phyloP scores from a whole-genome alignment of 805 yeast species.

The Kregervanrija fluxuum region DNA sequence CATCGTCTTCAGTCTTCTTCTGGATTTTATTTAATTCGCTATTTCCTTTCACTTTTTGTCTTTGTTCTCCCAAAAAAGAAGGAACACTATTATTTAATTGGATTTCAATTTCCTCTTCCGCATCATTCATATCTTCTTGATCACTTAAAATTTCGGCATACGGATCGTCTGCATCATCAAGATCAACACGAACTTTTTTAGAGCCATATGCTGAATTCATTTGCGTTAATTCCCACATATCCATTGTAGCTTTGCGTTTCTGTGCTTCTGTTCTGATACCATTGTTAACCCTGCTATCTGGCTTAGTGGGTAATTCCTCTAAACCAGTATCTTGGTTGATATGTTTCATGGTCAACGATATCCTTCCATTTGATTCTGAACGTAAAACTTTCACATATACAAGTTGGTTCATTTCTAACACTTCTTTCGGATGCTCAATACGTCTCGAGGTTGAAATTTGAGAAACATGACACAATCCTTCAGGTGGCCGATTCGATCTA shows the following conservation, averaged over 20 bases:
- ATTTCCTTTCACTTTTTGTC: not conserved
- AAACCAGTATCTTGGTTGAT: conserved; percentile 66
- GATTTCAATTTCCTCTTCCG: conserved; percentile 58
- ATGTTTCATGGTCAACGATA: conserved; percentile 61
- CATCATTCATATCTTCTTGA: conserved; percentile 22
- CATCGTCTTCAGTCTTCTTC: conserved; percentile 13
- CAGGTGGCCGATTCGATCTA: conserved; percentile 18
- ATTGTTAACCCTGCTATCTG: no score
- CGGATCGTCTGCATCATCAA: conserved; percentile 23
- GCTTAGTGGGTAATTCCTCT: not conserved
- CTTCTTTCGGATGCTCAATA: conserved; percentile 51
- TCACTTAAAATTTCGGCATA: conserved; percentile 23
- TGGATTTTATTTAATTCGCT: conserved; percentile 19
- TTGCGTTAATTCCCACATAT: conserved; percentile 85
- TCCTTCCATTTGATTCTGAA: conserved; percentile 34
- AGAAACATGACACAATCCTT: conserved; percentile 76
- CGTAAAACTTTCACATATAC: conserved; percentile 58
- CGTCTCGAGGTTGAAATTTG: conserved; percentile 44
- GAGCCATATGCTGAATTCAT: conserved; percentile 36
- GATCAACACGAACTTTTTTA: conserved; percentile 11
- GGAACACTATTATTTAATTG: conserved; percentile 70
- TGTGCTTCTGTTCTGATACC: not conserved
- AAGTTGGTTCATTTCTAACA: conserved; percentile 46
- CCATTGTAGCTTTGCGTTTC: conserved; percentile 27
- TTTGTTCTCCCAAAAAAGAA: conserved; percentile 41